phyloP scores from a whole-genome alignment of 768 basidiomycete genomes.

The Tephrocybe sp. region DNA sequence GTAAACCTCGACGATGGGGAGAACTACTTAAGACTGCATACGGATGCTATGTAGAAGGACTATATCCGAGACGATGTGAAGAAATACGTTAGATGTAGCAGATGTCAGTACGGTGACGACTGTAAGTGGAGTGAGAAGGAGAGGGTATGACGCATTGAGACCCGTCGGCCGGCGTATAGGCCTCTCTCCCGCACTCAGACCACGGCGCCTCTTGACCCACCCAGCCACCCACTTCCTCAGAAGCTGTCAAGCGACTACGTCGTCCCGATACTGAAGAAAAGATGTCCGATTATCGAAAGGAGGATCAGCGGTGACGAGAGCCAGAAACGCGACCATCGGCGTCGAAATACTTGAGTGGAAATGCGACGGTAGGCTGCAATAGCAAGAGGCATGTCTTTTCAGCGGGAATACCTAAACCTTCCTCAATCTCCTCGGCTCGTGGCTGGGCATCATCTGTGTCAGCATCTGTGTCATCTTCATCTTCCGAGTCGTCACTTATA shows the following conservation, averaged over 20 bases:
- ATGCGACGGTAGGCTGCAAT: no score
- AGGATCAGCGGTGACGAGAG: not conserved
- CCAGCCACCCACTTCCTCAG: not conserved
- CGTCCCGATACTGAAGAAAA: not conserved
- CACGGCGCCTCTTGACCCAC: not conserved
- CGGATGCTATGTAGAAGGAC: not conserved
- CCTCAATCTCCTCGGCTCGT: no score
- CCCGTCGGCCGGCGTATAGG: not conserved
- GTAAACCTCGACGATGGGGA: no score
- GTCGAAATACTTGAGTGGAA: no score
- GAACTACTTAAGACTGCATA: no score
- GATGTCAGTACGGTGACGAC: slow-evolving; percentile 2
- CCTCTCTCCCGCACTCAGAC: not conserved
- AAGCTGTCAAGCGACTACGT: not conserved
- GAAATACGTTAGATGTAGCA: not conserved
- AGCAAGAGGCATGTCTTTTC: no score
- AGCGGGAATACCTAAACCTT: no score
- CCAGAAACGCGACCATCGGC: no score
- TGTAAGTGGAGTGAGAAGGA: not conserved
- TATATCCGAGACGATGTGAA: not conserved
- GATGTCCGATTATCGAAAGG: no score
- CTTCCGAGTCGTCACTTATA: no score
- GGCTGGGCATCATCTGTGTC: no score
- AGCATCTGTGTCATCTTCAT: no score
- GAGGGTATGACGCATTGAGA: not conserved